Base-by-base conservation (phyloP, 2,329 filamentous ascomycete genomes). In the Colletotrichum viniferum region DNA sequence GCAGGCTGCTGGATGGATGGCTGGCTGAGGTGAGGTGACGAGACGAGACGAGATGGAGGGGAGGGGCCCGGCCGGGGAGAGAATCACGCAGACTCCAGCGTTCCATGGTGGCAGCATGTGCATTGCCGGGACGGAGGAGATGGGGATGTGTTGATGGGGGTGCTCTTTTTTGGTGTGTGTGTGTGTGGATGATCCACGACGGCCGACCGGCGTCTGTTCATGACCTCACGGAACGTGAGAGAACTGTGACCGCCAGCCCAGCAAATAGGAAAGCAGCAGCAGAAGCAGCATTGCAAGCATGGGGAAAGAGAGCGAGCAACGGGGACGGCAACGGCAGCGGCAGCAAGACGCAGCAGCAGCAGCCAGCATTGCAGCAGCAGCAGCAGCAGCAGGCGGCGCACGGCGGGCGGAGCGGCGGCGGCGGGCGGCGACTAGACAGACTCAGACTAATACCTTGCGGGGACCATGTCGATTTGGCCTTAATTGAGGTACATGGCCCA, bases 51-150 rank as follows among this genome's bases (percentile, higher is more conserved):
- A 48, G 21, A 65, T 65, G 63, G 43, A 55, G 64, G 71, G 34
- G 65, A 38, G 66, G 55, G 66, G 64, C 64, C 64, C 55, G 52
- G 66, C 21, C 52, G 66, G 52, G 55, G 34, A 48, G 66, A 60
- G 69, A 68, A 61, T 75, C 73, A 75, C 73, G 43, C 56, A 32
- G 36, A 48, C 43, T 75, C 73, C 69, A 67, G 73, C 73, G 63
- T 75, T 67, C 73, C 73, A 67, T 55, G 56, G 69, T 75, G 69
- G 69, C 61, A 75, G 69, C 38, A 18, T 67, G 73, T 72, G 73
- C 69, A 75, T 72, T 75, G 69, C 73, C 69, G 73, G 73, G 69
- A 36, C 69, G 26, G 52, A 34, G 60, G 43, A 28, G 72, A 62
- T 72, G 72, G 18, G 38, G 38, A 48, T 48, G 38, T 18, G 38